These are phyloP conservation scores for Triticum monococcum DNA, from an alignment of 176 grass and related monocot species.

Conservation along the genomic window DNA sequence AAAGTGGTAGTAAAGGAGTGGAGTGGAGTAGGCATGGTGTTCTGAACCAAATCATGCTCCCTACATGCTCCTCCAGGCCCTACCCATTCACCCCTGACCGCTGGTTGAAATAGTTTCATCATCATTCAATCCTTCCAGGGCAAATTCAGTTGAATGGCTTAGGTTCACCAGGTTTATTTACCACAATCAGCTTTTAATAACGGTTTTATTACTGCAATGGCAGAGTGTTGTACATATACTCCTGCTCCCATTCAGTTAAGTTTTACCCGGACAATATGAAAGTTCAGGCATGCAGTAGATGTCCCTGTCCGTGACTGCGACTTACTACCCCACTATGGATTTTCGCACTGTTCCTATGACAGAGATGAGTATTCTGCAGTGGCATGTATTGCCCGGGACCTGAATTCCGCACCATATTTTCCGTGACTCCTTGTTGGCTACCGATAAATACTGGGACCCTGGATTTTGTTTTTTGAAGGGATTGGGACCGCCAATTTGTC, in stretches of 20 bases:
- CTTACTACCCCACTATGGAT: background rate
- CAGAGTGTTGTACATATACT: background rate
- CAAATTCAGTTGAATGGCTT: background rate
- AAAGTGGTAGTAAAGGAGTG: background rate
- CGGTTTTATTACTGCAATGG: background rate
- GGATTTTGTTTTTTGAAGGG: no score
- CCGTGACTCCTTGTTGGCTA: background rate
- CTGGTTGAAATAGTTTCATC: background rate
- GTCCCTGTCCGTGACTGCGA: background rate
- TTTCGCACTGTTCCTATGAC: background rate
- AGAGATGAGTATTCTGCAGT: background rate
- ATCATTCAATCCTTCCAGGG: background rate
- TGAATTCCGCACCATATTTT: slow-evolving; percentile 7
- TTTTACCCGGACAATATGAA: background rate
- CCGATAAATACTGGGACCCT: slow-evolving; percentile 8
- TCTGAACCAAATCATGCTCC: slow-evolving; percentile 36
- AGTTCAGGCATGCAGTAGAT: background rate
- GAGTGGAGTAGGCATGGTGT: slow-evolving; percentile 22
- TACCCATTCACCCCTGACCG: slow-evolving; percentile 7
- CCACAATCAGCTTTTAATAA: background rate
- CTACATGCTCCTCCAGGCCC: slow-evolving; percentile 23
- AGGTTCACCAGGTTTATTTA: background rate
- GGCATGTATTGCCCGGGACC: background rate
- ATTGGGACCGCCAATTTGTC: slow-evolving; percentile 22
- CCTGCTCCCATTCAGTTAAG: background rate